Evolutionary conservation across 495 filamentous ascomycete genomes (phyloP).

Genomic region (Rhypophila decipiens): DNA sequence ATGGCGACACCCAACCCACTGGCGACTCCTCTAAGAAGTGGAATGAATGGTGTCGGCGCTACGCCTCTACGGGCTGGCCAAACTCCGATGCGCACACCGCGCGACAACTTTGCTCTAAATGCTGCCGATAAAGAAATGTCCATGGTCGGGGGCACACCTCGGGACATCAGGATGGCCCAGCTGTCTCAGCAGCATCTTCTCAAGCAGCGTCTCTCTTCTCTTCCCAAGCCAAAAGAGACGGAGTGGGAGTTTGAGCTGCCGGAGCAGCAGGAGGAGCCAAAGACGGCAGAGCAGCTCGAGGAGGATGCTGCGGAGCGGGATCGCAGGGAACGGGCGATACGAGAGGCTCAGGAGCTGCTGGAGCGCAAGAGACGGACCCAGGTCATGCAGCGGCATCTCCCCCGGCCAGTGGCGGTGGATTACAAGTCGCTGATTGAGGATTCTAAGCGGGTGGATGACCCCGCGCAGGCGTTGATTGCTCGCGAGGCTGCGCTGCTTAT

Average conservation of each 20-base stretch:
- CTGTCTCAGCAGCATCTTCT: conserved; percentile 64
- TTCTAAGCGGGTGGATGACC: conserved; percentile 36
- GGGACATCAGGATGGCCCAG: conserved; percentile 70
- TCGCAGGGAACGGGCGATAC: conserved; percentile 58
- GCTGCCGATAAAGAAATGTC: conserved; percentile 56
- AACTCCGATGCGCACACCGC: conserved; percentile 85
- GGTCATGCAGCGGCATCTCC: conserved; percentile 77
- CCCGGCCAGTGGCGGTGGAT: conserved; percentile 70
- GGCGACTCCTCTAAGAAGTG: conserved; percentile 79
- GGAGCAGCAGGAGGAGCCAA: conserved; percentile 65
- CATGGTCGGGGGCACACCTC: conserved; percentile 67
- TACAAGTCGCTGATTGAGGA: conserved; percentile 58
- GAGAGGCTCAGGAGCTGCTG: conserved; percentile 62
- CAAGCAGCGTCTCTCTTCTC: conserved; percentile 63
- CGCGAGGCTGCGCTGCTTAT: conserved; percentile 73
- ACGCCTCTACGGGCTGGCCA: conserved; percentile 70
- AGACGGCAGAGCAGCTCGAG: conserved; percentile 48
- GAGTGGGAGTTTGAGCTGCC: conserved; percentile 92
- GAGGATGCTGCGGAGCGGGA: conserved; percentile 86
- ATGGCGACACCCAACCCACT: conserved; percentile 90
- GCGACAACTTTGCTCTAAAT: conserved; percentile 86
- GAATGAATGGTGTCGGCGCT: conserved; percentile 60
- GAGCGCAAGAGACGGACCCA: conserved; percentile 83
- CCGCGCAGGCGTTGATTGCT: conserved; percentile 53
- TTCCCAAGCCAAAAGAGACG: conserved; percentile 86